A percentile compares a stretch with the other conserved stretches of the same genome.
Conservation (phyloP, 495 filamentous ascomycete genomes). For the Xylaria nigripes region DNA sequence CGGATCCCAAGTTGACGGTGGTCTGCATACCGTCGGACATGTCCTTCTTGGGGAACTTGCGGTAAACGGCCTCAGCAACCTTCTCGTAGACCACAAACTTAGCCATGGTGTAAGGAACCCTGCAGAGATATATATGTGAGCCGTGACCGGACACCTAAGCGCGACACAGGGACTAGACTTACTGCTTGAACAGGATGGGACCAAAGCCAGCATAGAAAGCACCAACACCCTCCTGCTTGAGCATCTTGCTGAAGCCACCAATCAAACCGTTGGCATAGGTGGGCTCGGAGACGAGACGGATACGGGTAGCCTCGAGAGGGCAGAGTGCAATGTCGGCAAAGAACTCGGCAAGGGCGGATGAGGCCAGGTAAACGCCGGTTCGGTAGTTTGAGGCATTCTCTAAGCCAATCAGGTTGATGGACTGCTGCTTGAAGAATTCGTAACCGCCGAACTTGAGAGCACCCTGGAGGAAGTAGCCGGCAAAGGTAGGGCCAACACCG, state of each 20-base stretch:
- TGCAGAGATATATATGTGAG: constrained; percentile 30
- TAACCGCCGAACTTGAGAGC: constrained; percentile 95
- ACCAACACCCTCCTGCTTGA: constrained; percentile 73
- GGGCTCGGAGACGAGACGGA: constrained; percentile 87
- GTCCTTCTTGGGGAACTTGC: constrained; percentile 63
- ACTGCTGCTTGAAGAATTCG: constrained; percentile 92
- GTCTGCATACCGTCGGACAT: constrained; percentile 72
- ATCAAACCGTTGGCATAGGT: constrained; percentile 77
- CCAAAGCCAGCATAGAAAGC: constrained; percentile 95
- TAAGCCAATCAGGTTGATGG: constrained; percentile 70
- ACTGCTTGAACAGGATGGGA: constrained; percentile 94
- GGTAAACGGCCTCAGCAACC: constrained; percentile 73
- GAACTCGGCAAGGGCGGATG: constrained; percentile 78
- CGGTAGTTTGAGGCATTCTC: constrained; percentile 80
- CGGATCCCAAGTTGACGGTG: constrained; percentile 83
- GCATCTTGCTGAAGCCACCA: constrained; percentile 76
- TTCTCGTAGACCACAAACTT: constrained; percentile 99
- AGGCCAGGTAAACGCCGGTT: constrained; percentile 82
- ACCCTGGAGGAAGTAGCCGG: constrained; percentile 92
- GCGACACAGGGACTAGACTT: constrained; percentile 34
- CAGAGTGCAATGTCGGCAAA: constrained; percentile 91
- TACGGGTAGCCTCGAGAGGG: constrained; percentile 89
- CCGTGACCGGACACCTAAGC: neutral
- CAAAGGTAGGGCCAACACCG: constrained; percentile 77
- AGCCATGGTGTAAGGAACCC: constrained; percentile 99